Base-by-base conservation (phyloP, 1,284 basidiomycete species). In the Leccinum fuscescens region DNA sequence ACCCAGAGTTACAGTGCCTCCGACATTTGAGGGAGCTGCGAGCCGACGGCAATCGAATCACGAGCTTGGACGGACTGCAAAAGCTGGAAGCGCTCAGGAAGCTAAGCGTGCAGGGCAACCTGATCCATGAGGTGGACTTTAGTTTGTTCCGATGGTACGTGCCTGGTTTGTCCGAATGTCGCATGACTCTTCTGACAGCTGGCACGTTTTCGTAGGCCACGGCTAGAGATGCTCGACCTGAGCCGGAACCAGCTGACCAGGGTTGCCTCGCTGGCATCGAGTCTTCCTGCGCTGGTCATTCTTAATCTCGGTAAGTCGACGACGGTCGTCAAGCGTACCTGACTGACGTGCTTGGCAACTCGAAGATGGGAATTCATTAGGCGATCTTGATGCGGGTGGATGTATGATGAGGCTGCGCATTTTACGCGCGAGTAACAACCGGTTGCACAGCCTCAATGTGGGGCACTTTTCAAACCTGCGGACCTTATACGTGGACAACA, bases 401-500 rank as follows among this genome's bases (percentile, higher is more conserved):
- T 64, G 74, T 37, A 85, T 94, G 83, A 76, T 82, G 33, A 83
- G 83, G 63, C 75, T 98, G 64, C 88, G 93, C n/a, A 88, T 93
- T 52, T 83, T 99, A 60, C 89, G 94, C 24, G 78, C 92, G 56
- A 95, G 92, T 78, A 86, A 86, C 69, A 99, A 99, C 77, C 81
- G 84, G 48, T 76, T 99, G 62, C 76, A 81, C 56, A 74, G 77
- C 60, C 79, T 99, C 55, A 84, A 95, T 71, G 83, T 91, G 54
- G 81, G 81, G 17, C 77, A 79, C 15, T 86, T 92, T 71, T 80
- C 85, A 5, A 88, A 88, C 69, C 77, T 98, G 64, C 87, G 94
- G 64, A 98, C 94, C 64, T 82, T 98, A 29, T 98, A 97, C 74
- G 86, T 92, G 68, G 96, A 99, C 79, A 89, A 90, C 73, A 98